phyloP scores from a whole-genome alignment of 1,139 yeast genomes.

The Debaryomyces robertsiae region DNA sequence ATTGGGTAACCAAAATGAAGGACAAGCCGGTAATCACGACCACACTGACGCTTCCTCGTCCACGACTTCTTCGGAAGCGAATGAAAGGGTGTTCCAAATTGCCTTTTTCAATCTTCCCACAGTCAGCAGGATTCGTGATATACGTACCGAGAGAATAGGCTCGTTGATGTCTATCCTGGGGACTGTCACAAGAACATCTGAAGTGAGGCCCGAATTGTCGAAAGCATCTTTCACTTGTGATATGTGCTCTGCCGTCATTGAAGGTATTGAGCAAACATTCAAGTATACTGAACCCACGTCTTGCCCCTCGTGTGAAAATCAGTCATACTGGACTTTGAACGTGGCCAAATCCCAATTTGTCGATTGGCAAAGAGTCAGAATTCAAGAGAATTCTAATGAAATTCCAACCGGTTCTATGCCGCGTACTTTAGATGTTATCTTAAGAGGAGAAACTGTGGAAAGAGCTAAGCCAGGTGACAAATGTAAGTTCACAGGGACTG shows the following conservation, averaged over 20 bases:
- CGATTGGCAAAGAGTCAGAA: constrained; percentile 97
- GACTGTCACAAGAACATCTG: constrained; percentile 95
- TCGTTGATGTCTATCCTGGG: constrained; percentile 85
- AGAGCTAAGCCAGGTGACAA: constrained; percentile 98
- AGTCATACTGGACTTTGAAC: constrained; percentile 81
- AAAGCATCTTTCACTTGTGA: constrained; percentile 90
- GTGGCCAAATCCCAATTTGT: constrained; percentile 83
- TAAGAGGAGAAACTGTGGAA: constrained; percentile 94
- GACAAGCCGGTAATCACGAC: constrained; percentile 16
- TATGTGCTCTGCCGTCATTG: constrained; percentile 80
- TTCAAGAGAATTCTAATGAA: constrained; percentile 93
- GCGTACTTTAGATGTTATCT: constrained; percentile 87
- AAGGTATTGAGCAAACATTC: constrained; percentile 91
- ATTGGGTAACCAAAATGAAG: constrained; percentile 30
- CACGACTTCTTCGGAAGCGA: constrained; percentile 36
- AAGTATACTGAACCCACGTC: constrained; percentile 93
- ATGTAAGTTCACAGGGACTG: constrained; percentile 93
- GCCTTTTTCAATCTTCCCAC: constrained; percentile 88
- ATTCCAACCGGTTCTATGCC: constrained; percentile 99
- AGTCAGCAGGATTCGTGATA: constrained; percentile 82
- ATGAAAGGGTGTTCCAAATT: constrained; percentile 82
- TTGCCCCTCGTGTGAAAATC: constrained; percentile 90
- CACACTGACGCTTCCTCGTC: constrained; percentile 26
- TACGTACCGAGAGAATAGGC: constrained; percentile 88
- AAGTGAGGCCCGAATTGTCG: constrained; percentile 93